Conservation (phyloP, 1,284 basidiomycete species). For the Bondarzewia mesenterica region DNA sequence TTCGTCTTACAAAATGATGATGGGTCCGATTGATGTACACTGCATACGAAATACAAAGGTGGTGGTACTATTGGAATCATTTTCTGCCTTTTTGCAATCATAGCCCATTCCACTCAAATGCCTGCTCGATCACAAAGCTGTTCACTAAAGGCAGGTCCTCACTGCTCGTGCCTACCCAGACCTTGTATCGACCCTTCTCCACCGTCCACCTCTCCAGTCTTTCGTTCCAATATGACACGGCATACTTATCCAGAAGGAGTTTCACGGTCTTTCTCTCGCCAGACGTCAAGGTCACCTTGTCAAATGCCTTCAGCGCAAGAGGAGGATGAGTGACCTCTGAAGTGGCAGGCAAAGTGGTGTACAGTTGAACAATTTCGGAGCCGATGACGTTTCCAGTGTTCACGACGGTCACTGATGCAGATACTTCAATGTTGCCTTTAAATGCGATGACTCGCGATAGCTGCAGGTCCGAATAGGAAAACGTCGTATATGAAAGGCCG, state of each 20-base stretch:
- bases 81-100: constrained; percentile 11
- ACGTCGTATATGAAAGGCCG: constrained; percentile 70
- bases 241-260: constrained; percentile 51
- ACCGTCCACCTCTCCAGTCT: constrained; percentile 33
- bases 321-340: constrained; percentile 45
- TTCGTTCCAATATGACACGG: constrained; percentile 50
- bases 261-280: constrained; percentile 31
- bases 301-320: constrained; percentile 52
- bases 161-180: constrained; percentile 42
- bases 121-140: constrained; percentile 28
- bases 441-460: constrained; percentile 22
- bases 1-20: constrained; percentile 16
- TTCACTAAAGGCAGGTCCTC: constrained; percentile 32
- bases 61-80: neutral
- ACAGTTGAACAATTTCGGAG: constrained; percentile 63
- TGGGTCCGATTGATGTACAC: neutral
- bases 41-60: neutral
- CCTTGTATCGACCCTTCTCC: constrained; percentile 33
- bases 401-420: constrained; percentile 36
- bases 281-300: constrained; percentile 43
- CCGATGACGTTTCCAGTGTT: constrained; percentile 53
- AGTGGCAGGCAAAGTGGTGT: constrained; percentile 47
- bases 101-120: constrained; percentile 42
- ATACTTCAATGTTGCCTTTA: constrained; percentile 23
- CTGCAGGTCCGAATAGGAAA: constrained; percentile 42